Percentiles rank a stretch among this genome's conserved stretches.
Conservation (phyloP, 2,329 filamentous ascomycete species). For the Trichoderma pleuroti region DNA sequence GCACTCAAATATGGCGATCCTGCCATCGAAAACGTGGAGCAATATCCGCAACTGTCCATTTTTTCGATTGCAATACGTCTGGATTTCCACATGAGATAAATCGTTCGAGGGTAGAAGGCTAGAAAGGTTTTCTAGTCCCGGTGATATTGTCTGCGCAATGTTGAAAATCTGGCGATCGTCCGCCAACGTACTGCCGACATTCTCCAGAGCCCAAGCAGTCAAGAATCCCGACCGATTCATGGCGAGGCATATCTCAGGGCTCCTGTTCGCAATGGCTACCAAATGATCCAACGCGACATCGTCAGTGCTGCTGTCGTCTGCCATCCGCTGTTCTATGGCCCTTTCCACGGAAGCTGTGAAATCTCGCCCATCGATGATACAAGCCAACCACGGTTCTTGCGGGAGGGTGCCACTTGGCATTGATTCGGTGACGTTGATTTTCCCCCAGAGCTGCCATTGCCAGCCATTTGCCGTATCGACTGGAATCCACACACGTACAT, state of each 20-base stretch:
- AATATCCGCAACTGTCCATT: constrained; percentile 68
- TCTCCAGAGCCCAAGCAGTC: constrained; percentile 90
- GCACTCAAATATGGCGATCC: constrained; percentile 76
- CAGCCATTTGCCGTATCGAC: constrained; percentile 68
- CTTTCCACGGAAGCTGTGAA: constrained; percentile 74
- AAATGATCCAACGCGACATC: constrained; percentile 78
- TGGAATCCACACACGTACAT: constrained; percentile 78
- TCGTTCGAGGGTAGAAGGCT: constrained; percentile 27
- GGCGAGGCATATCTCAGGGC: constrained; percentile 81
- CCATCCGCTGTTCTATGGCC: constrained; percentile 60
- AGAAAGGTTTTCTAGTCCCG: constrained; percentile 47
- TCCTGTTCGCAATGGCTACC: constrained; percentile 78
- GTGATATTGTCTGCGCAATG: constrained; percentile 70
- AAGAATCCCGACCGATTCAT: constrained; percentile 81
- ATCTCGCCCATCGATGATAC: constrained; percentile 78
- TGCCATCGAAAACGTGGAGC: constrained; percentile 80
- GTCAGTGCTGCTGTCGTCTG: constrained; percentile 55
- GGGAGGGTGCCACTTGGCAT: constrained; percentile 48
- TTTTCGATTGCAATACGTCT: constrained; percentile 65
- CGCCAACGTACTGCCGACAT: constrained; percentile 68
- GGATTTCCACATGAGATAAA: constrained; percentile 60
- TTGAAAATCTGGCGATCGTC: constrained; percentile 73
- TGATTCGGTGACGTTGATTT: constrained; percentile 70
- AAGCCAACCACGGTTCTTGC: constrained; percentile 45
- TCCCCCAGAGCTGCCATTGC: constrained; percentile 73